A percentile compares a stretch with the other conserved stretches of the same genome.
phyloP scores from a whole-genome alignment of 257 asterid genomes.

The Solanum tacnaense region DNA sequence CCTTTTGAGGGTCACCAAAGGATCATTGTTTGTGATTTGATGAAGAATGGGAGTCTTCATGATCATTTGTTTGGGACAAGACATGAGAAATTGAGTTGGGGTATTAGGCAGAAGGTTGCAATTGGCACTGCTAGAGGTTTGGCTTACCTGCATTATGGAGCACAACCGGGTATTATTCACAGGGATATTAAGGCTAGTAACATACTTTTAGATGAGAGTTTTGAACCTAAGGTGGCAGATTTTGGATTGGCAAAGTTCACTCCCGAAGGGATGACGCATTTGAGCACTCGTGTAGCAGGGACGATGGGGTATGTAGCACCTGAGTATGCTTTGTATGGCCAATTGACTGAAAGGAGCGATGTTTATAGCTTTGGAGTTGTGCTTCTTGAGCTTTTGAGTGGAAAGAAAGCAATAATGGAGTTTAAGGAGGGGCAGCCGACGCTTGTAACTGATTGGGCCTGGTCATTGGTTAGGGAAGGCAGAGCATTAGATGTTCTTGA shows the following conservation, averaged over 20 bases:
- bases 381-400: constrained; percentile 82
- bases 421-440: constrained; percentile 46
- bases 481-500: constrained; percentile 56
- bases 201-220: constrained; percentile 67
- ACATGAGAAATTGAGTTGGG: constrained; percentile 59
- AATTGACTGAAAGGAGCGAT: constrained; percentile 74
- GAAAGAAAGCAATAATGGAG: constrained; percentile 61
- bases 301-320: constrained; percentile 93
- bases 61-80: constrained; percentile 58
- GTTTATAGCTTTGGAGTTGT: constrained; percentile 87
- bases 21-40: constrained; percentile 77
- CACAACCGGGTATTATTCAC: constrained; percentile 63
- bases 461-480: constrained; percentile 69
- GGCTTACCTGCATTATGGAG: constrained; percentile 79
- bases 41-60: constrained; percentile 76
- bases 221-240: constrained; percentile 82
- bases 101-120: constrained; percentile 61
- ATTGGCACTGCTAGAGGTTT: constrained; percentile 78
- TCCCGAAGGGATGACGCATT: constrained; percentile 71
- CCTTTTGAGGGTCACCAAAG: constrained; percentile 75
- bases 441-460: constrained; percentile 84
- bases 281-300: constrained; percentile 95
- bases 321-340: constrained; percentile 83
- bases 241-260: constrained; percentile 83
- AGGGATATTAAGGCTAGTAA: constrained; percentile 83